phyloP scores from a whole-genome alignment of 306 rosid species.

The Lathyrus sativus region DNA sequence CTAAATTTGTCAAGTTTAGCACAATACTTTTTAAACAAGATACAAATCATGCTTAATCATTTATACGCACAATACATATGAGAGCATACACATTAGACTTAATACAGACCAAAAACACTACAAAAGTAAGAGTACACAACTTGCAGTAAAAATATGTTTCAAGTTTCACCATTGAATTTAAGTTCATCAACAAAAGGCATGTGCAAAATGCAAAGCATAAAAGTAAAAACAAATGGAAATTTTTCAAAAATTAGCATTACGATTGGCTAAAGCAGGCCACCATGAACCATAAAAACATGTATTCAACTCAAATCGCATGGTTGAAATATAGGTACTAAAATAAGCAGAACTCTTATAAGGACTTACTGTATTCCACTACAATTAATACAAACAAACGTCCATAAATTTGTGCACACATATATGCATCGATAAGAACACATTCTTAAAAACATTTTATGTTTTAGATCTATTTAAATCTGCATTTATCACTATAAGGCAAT shows the following conservation, averaged over 20 bases:
- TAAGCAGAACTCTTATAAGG: slow-evolving; percentile 29
- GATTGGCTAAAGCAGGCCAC: slow-evolving; percentile 19
- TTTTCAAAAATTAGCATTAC: slow-evolving; percentile 11
- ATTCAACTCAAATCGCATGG: slow-evolving; percentile 3
- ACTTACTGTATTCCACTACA: slow-evolving; percentile 99
- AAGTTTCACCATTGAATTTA: slow-evolving; percentile 14
- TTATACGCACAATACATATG: too few relatives aligned
- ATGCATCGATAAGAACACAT: too few relatives aligned
- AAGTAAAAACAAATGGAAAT: slow-evolving; percentile 30
- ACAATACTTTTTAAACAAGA: too few relatives aligned
- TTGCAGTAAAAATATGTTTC: slow-evolving; percentile 10
- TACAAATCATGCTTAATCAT: too few relatives aligned
- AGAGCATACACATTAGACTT: too few relatives aligned
- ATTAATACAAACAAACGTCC: slow-evolving; percentile 94
- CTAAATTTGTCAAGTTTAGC: too few relatives aligned
- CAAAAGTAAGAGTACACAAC: neutral
- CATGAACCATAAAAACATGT: slow-evolving; percentile 19
- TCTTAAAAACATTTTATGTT: too few relatives aligned
- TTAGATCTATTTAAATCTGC: too few relatives aligned
- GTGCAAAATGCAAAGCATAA: slow-evolving; percentile 15
- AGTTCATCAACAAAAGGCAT: slow-evolving; percentile 8
- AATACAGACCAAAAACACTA: too few relatives aligned
- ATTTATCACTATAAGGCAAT: too few relatives aligned
- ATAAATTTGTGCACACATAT: slow-evolving; percentile 95
- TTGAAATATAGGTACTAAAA: slow-evolving; percentile 12